Evolutionary conservation across 148 eudicot species (phyloP).

Genomic region (Heliamphora exappendiculata): DNA sequence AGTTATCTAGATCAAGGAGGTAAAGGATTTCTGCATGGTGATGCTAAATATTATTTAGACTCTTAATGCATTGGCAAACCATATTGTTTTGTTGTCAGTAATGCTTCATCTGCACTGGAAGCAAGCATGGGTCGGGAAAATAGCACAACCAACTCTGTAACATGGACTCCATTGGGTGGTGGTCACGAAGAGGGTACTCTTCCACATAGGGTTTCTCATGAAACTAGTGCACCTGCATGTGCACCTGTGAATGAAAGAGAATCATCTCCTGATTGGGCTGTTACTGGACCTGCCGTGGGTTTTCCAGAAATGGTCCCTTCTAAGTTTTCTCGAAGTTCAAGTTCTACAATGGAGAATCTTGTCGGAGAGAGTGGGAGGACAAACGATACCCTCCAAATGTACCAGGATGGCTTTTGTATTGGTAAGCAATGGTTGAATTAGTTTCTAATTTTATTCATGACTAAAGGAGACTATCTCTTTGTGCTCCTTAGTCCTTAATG

Average conservation of each 20-base stretch:
- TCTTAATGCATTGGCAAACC: neutral
- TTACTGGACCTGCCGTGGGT: slow-evolving; percentile 23
- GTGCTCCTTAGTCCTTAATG: neutral
- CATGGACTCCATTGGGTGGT: slow-evolving; percentile 15
- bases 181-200: slow-evolving; percentile 22
- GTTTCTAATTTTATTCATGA: slow-evolving; percentile 2
- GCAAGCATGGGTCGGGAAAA: slow-evolving; percentile 10
- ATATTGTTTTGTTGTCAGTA: slow-evolving; percentile 28
- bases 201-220: slow-evolving; percentile 23
- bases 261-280: slow-evolving; percentile 18
- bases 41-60: neutral
- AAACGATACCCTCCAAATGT: slow-evolving; percentile 16
- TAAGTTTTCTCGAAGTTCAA: slow-evolving; percentile 20
- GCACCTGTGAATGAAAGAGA: slow-evolving; percentile 24
- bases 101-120: slow-evolving; percentile 25
- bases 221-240: slow-evolving; percentile 15
- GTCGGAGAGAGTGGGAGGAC: slow-evolving; percentile 25
- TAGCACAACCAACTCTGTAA: slow-evolving; percentile 15
- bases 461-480: slow-evolving; percentile 5
- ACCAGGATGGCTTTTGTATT: slow-evolving; percentile 17
- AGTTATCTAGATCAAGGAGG: slow-evolving; percentile 54
- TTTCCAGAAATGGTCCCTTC: slow-evolving; percentile 11
- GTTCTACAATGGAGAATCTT: slow-evolving; percentile 15
- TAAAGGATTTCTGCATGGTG: slow-evolving; percentile 18
- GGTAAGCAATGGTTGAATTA: slow-evolving; percentile 19